Evolutionary conservation across 177 flowering plant species (phyloP).

Genomic region (Vitis hybrid): DNA sequence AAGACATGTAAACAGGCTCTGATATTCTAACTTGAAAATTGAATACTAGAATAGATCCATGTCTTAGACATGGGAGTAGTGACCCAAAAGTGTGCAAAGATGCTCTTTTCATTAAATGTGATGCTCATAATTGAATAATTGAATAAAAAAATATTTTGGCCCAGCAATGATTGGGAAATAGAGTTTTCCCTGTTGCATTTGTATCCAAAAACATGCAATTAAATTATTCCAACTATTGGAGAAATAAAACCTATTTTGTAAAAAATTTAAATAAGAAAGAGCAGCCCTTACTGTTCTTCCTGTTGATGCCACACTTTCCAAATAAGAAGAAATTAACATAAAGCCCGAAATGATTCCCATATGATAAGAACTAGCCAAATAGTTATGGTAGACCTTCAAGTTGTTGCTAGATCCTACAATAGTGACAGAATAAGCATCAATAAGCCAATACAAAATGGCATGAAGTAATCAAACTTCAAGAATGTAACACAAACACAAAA

Average conservation of each 20-base stretch:
- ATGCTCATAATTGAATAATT: neutral
- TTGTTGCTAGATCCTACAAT: slow-evolving; percentile 37
- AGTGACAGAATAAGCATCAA: neutral
- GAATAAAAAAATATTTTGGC: neutral
- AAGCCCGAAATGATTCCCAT: slow-evolving; percentile 83
- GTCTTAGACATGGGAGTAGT: neutral
- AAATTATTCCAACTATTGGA: neutral
- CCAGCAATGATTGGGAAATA: too few species aligned
- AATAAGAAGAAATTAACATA: slow-evolving; percentile 53
- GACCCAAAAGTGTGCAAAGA: too few species aligned
- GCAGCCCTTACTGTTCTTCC: slow-evolving; percentile 45
- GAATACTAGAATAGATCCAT: neutral
- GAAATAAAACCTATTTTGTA: neutral
- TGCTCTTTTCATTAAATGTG: too few species aligned
- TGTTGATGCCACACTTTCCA: slow-evolving; percentile 43
- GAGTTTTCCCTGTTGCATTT: too few species aligned
- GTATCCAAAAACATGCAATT: neutral
- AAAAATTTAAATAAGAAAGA: neutral
- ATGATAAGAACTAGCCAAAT: slow-evolving; percentile 89
- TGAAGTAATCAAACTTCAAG: too few species aligned
- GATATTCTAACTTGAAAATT: neutral
- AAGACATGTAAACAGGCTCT: neutral
- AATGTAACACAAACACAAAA: too few species aligned
- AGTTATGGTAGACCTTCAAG: slow-evolving; percentile 62
- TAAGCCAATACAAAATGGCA: neutral